Base-by-base conservation (phyloP, 1,139 yeast species). In the Suhomyces chickasaworum region DNA sequence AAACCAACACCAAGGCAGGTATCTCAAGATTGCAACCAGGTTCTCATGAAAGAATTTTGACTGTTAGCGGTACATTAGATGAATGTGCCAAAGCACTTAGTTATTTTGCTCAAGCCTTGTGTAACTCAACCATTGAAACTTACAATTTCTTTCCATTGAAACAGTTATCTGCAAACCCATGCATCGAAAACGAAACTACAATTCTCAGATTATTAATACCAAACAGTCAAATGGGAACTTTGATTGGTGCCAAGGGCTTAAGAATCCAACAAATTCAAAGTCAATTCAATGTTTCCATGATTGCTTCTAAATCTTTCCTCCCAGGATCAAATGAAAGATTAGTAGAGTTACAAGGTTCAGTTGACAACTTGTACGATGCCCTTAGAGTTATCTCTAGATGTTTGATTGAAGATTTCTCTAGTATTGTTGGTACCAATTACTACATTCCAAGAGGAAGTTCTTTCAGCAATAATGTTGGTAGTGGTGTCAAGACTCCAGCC, bases 171-270 rank as follows among this genome's bases (percentile, higher is more conserved):
- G 72, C 72, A 16, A 66, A 76, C 30, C 78, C 82, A 13, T 68
- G 77, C 41, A 69, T 78, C 38, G 77, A 77, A 42, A 82, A 81
- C 33, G 72, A 75, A 45, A 73, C 80, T 7, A 75, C 86, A 23
- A 75, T 83, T 36, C 68, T 89, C 57, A 78, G 97, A 59, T 71
- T 90, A 44, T 73, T 91, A 52, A 77, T 90, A 51, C 91, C 96
- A 40, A 90, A 90, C 68, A 78, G 85, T 51, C 96, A 89, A 66
- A 85, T 90, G 83, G 97, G 97, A 37, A 84, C 96, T 9, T 80
- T 90, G 46, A 90, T 90, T 64, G 97, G 97, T 42, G 82, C 88
- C 48, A 88, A 81, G 55, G 97, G 97, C 42, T 73, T 77, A 30
- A 80, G 93, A 64, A 90, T 90, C 62, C 91, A 89, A 69, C 78